Conservation (phyloP, 176 grass and related monocot genomes). For the Aegilops speltoides region DNA sequence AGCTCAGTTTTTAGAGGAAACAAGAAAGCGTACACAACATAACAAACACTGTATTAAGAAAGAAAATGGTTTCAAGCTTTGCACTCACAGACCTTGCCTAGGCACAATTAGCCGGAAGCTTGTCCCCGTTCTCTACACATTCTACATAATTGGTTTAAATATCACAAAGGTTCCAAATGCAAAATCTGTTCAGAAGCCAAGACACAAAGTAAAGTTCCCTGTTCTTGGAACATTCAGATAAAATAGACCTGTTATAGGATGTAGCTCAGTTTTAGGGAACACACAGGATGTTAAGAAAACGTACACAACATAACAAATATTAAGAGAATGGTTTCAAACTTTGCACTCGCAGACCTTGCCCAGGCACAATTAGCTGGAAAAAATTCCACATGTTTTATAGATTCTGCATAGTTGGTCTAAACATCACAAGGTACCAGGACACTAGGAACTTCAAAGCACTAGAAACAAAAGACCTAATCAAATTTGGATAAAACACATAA, state of each 20-base stretch:
- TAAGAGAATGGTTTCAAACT: not conserved
- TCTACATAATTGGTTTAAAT: not conserved
- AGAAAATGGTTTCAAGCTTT: not conserved
- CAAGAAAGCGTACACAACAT: not conserved
- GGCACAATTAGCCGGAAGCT: not conserved
- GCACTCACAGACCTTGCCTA: not conserved
- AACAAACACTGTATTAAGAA: not conserved
- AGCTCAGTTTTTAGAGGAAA: not conserved
- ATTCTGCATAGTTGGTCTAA: not conserved
- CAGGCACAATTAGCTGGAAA: not conserved
- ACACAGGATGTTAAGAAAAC: not conserved
- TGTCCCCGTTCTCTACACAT: not conserved
- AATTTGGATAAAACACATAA: not conserved
- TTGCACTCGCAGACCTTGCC: not conserved
- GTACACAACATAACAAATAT: not conserved
- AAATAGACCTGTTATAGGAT: not conserved
- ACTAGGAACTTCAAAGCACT: not conserved
- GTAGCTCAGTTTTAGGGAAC: not conserved
- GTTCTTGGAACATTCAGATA: not conserved
- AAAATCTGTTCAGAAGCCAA: not conserved
- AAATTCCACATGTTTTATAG: not conserved
- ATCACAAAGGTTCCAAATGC: not conserved
- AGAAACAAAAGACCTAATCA: not conserved
- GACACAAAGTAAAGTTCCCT: not conserved
- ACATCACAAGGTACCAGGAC: not conserved